A percentile compares a stretch with the other conserved stretches of the same genome.
phyloP scores from a whole-genome alignment of 148 eudicot genomes.

The Diospyros kaki region DNA sequence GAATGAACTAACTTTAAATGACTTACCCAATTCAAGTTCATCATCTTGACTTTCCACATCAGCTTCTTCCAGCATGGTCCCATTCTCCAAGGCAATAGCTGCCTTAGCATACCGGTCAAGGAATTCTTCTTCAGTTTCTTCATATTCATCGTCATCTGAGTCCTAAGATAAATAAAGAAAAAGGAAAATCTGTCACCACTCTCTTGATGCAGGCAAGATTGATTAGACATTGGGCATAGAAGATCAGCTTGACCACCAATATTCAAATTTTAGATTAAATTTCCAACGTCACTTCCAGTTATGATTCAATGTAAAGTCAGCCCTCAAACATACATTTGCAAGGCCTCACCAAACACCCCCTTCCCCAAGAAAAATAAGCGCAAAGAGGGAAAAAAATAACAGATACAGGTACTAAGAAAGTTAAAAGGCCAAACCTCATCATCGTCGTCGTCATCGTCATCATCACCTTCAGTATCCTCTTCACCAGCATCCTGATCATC shows the following conservation, averaged over 20 bases:
- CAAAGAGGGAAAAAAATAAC: neutral
- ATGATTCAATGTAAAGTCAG: neutral
- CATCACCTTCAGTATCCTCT: slow-evolving; percentile 28
- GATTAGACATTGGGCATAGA: neutral
- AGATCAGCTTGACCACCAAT: neutral
- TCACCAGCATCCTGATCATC: slow-evolving; percentile 32
- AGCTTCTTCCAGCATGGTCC: slow-evolving; percentile 51
- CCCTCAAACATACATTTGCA: neutral
- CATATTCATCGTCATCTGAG: slow-evolving; percentile 62
- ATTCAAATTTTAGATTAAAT: neutral
- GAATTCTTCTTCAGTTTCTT: slow-evolving; percentile 84
- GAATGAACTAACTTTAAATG: neutral
- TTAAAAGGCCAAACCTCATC: slow-evolving; percentile 39
- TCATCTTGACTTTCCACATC: slow-evolving; percentile 58
- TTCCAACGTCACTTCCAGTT: neutral
- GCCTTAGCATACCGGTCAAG: slow-evolving; percentile 73
- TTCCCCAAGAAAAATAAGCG: neutral
- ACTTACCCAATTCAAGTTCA: slow-evolving; percentile 66
- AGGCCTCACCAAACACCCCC: neutral
- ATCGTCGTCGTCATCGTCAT: slow-evolving; percentile 5
- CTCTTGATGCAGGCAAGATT: slow-evolving; percentile 2
- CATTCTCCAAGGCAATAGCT: slow-evolving; percentile 63
- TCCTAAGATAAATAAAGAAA: slow-evolving; percentile 36
- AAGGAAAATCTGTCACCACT: neutral
- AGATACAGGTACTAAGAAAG: neutral